These are phyloP conservation scores for Rostrohypoxylon terebratum DNA, from an alignment of 495 filamentous ascomycete species.

Conservation along the genomic window DNA sequence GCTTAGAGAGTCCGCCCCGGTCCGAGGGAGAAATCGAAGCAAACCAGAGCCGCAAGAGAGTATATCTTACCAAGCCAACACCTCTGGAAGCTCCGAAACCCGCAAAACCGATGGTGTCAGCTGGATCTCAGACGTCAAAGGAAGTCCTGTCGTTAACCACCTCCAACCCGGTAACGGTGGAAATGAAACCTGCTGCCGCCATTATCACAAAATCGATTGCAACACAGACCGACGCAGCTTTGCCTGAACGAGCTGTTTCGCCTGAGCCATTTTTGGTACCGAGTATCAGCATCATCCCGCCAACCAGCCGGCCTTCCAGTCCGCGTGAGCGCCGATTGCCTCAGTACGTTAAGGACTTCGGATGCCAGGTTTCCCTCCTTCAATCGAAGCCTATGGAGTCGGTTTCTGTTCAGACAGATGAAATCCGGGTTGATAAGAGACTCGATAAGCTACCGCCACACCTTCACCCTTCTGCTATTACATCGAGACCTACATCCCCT, in stretches of 20 bases:
- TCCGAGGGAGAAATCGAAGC: constrained; percentile 72
- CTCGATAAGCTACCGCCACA: constrained; percentile 79
- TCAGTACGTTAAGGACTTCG: constrained; percentile 66
- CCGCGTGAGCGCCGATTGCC: constrained; percentile 65
- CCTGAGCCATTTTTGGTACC: constrained; percentile 63
- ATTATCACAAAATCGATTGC: constrained; percentile 58
- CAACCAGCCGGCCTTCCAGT: constrained; percentile 64
- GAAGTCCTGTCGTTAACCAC: constrained; percentile 65
- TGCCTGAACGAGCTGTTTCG: constrained; percentile 34
- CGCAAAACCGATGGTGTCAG: constrained; percentile 71
- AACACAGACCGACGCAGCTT: constrained; percentile 76
- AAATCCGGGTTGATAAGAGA: constrained; percentile 81
- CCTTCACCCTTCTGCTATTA: constrained; percentile 77
- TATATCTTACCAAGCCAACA: constrained; percentile 58
- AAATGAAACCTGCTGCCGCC: constrained; percentile 43
- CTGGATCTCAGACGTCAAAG: constrained; percentile 77
- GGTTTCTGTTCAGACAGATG: constrained; percentile 86
- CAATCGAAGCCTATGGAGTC: constrained; percentile 66
- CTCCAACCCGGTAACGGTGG: constrained; percentile 46
- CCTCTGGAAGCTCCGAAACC: constrained; percentile 53
- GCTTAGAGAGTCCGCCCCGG: constrained; percentile 57
- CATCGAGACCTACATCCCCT: constrained; percentile 66
- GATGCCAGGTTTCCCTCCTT: constrained; percentile 64
- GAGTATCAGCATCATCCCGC: constrained; percentile 71
- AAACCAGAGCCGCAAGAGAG: constrained; percentile 76